Evolutionary conservation across 257 asterid species (phyloP).

Genomic region (Ajuga chamaepitys): DNA sequence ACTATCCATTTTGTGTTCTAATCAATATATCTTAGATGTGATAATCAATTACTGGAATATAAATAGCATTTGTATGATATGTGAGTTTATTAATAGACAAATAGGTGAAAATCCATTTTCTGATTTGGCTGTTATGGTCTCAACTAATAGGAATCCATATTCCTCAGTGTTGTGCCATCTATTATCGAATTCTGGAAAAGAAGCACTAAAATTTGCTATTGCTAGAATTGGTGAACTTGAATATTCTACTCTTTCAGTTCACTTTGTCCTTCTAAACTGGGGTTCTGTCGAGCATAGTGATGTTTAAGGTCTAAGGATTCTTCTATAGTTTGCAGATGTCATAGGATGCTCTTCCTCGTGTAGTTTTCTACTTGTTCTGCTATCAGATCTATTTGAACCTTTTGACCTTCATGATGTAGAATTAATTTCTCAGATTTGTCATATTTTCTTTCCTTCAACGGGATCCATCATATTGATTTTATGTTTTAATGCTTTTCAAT

Average conservation of each 20-base stretch:
- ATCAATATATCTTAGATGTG: not conserved
- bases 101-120: not conserved
- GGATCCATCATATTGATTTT: not conserved
- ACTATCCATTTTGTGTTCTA: not conserved
- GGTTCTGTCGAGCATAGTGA: not conserved
- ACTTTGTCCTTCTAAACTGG: not conserved
- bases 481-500: not conserved
- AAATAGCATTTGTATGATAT: not conserved
- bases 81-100: not conserved
- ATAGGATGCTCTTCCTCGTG: not conserved
- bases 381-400: not conserved
- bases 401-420: not conserved
- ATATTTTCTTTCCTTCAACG: not conserved
- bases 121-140: not conserved
- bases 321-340: not conserved
- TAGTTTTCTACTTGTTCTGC: not conserved
- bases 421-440: not conserved
- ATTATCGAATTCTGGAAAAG: not conserved
- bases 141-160: not conserved
- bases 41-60: not conserved
- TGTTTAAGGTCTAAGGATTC: not conserved
- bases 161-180: not conserved
- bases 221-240: not conserved
- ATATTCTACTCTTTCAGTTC: not conserved
- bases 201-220: not conserved